Evolutionary conservation across 805 yeast species (phyloP).

Genomic region (Candida vartiovaarae): DNA sequence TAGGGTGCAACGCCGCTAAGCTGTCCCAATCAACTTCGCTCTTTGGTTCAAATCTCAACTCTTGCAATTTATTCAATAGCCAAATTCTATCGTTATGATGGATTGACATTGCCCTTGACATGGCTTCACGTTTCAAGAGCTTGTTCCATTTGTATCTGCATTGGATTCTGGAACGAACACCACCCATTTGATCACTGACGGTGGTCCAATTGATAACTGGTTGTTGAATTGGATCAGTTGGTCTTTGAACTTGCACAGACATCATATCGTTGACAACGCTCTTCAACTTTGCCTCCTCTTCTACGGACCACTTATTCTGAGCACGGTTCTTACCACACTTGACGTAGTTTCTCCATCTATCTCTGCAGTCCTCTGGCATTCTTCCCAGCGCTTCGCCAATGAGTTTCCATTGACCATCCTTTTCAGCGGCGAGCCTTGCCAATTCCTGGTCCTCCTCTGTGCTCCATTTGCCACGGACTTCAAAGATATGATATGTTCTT

Average conservation of each 20-base stretch:
- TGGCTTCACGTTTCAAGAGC: slow-evolving; percentile 52
- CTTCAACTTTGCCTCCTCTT: slow-evolving; percentile 60
- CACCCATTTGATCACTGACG: slow-evolving; percentile 86
- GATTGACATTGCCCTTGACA: slow-evolving; percentile 36
- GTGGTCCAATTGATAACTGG: slow-evolving; percentile 81
- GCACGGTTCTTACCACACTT: slow-evolving; percentile 81
- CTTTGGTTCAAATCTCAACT: slow-evolving; percentile 34
- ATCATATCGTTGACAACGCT: slow-evolving; percentile 46
- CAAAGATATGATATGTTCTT: slow-evolving; percentile 81
- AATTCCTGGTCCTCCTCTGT: slow-evolving; percentile 69
- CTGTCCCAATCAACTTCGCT: slow-evolving; percentile 49
- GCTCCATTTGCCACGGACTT: slow-evolving; percentile 87
- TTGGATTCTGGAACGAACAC: slow-evolving; percentile 83
- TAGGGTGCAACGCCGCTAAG: slow-evolving; percentile 39
- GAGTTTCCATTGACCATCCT: slow-evolving; percentile 82
- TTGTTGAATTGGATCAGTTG: slow-evolving; percentile 9
- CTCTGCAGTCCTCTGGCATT: slow-evolving; percentile 98
- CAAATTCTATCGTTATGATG: slow-evolving; percentile 41
- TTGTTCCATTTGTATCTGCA: slow-evolving; percentile 96
- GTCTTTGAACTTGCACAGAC: slow-evolving; percentile 23
- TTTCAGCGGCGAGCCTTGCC: slow-evolving; percentile 52
- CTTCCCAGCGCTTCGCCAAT: slow-evolving; percentile 77
- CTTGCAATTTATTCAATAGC: slow-evolving; percentile 40
- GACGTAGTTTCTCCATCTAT: slow-evolving; percentile 91
- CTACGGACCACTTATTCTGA: slow-evolving; percentile 70